Conservation (phyloP, 257 asterid species). For the Fraxinus quadrangulata region DNA sequence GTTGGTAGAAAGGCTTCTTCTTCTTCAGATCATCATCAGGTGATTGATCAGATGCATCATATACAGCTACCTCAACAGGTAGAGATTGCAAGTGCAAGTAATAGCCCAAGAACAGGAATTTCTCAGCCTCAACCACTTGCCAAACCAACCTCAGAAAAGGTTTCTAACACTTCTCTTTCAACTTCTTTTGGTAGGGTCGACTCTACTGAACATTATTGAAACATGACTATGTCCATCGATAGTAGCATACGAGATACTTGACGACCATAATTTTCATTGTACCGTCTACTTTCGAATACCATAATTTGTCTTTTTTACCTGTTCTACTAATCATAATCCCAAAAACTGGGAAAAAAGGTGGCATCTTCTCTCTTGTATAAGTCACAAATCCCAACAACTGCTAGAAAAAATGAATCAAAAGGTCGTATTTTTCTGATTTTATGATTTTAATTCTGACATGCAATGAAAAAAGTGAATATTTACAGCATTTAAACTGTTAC, state of each 20-base stretch:
- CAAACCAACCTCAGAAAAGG: conserved; percentile 67
- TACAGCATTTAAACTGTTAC: conserved; percentile 36
- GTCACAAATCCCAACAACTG: conserved; percentile 44
- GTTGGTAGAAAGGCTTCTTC: conserved; percentile 34
- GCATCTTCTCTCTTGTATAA: conserved; percentile 1
- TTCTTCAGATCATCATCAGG: conserved; percentile 22
- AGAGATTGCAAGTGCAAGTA: conserved; percentile 51
- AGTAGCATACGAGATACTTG: too few relatives aligned
- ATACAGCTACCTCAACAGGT: conserved; percentile 43
- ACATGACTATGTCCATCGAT: too few relatives aligned
- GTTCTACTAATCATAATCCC: conserved; percentile 22
- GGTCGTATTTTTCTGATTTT: conserved; percentile 36
- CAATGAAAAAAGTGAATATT: conserved; percentile 52
- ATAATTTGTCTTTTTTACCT: background rate
- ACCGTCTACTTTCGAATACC: too few relatives aligned
- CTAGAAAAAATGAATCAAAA: conserved; percentile 33
- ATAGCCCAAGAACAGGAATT: conserved; percentile 39
- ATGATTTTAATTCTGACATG: conserved; percentile 37
- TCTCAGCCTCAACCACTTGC: conserved; percentile 43
- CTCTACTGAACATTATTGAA: too few relatives aligned
- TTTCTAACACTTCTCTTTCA: conserved; percentile 20
- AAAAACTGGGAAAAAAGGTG: conserved; percentile 35
- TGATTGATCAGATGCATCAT: conserved; percentile 33
- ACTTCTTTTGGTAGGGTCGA: too few relatives aligned
- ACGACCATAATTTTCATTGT: too few relatives aligned